phyloP scores from a whole-genome alignment of 2,329 filamentous ascomycete genomes.

The Fusarium sp. region DNA sequence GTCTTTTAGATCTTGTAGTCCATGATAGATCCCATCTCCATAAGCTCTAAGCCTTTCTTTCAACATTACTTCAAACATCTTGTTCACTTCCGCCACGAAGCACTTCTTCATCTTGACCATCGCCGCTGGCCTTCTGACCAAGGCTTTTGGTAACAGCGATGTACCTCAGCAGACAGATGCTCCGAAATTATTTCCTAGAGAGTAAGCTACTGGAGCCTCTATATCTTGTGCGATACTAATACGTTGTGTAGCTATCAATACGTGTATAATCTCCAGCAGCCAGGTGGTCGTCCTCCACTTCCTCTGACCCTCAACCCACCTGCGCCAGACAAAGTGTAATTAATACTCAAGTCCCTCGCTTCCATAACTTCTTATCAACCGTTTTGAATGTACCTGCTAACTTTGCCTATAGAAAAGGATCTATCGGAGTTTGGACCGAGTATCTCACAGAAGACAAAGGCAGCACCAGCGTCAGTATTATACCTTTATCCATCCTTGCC shows the following conservation, averaged over 20 bases:
- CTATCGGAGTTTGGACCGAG: slow-evolving; percentile 8
- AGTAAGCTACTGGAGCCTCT: slow-evolving; percentile 1
- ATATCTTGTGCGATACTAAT: too few relatives aligned
- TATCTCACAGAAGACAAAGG: slow-evolving; percentile 8
- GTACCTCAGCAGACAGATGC: background rate
- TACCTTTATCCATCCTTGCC: background rate
- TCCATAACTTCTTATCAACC: background rate
- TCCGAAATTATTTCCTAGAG: background rate
- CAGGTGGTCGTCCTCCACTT: background rate
- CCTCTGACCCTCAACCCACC: slow-evolving; percentile 1
- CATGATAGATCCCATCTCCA: background rate
- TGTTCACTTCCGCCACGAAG: background rate
- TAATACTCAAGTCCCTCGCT: background rate
- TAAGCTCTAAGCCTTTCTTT: background rate
- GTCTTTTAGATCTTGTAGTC: background rate
- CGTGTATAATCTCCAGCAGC: background rate
- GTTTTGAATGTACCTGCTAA: background rate
- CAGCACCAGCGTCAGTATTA: slow-evolving; percentile 2
- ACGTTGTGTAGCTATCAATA: too few relatives aligned
- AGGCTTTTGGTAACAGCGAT: background rate
- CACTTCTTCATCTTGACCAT: slow-evolving; percentile 1
- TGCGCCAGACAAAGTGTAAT: slow-evolving; percentile 2
- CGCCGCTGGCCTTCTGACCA: slow-evolving; percentile 1
- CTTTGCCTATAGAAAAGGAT: slow-evolving; percentile 2
- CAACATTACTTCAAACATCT: background rate